phyloP scores from a whole-genome alignment of 2,329 filamentous ascomycete species.

The Microdochium nivale region DNA sequence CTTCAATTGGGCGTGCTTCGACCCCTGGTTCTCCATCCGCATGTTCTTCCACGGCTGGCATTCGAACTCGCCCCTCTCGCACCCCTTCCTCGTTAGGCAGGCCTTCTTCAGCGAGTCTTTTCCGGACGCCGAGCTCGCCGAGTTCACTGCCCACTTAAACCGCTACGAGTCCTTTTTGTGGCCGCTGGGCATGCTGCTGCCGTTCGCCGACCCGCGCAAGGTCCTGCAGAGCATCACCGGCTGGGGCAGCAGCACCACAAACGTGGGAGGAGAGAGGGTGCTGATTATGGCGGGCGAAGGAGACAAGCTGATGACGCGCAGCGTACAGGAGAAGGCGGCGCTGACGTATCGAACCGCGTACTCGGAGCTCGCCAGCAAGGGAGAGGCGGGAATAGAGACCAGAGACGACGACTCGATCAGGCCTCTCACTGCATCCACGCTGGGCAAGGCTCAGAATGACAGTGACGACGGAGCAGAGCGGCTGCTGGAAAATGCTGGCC shows the following conservation, averaged over 20 bases:
- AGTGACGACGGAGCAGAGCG: no score
- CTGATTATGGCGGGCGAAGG: conserved; percentile 28
- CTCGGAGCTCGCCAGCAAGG: conserved; percentile 15
- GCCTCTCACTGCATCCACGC: conserved; percentile 4
- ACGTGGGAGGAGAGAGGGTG: conserved; percentile 19
- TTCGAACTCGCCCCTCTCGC: conserved; percentile 42
- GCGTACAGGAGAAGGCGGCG: conserved; percentile 28
- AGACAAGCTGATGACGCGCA: conserved; percentile 30
- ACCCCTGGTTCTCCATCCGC: conserved; percentile 39
- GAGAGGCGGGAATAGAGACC: conserved; percentile 19
- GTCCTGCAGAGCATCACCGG: conserved; percentile 27
- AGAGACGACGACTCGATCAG: conserved; percentile 1
- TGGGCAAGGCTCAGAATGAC: conserved; percentile 12
- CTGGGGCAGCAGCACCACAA: conserved; percentile 21
- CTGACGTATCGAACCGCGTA: conserved; percentile 25
- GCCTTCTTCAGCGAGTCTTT: conserved; percentile 41
- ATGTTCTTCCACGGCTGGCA: conserved; percentile 37
- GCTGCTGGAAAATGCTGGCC: conserved; percentile 15
- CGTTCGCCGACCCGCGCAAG: conserved; percentile 30
- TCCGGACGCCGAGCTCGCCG: conserved; percentile 26
- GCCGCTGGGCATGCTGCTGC: conserved; percentile 37
- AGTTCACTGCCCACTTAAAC: conserved; percentile 32
- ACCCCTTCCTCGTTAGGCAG: conserved; percentile 34
- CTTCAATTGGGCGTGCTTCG: conserved; percentile 33
- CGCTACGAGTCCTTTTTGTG: conserved; percentile 44